phyloP scores from a whole-genome alignment of 805 yeast species.

The Candida xyloterini region DNA sequence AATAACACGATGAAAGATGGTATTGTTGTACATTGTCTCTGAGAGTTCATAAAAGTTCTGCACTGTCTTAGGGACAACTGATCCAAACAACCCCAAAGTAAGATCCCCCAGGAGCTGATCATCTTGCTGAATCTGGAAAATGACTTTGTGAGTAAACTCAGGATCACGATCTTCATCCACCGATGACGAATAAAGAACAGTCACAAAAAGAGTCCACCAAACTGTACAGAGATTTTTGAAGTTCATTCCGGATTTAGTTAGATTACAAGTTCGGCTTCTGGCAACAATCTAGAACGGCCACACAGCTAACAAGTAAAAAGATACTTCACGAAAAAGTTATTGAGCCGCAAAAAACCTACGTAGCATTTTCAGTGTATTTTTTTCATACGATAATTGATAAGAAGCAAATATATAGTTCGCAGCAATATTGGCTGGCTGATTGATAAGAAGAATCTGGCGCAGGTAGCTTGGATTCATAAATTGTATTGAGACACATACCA shows the following conservation, averaged over 20 bases:
- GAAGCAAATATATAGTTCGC: too few relatives aligned
- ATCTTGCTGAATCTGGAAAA: conserved; percentile 38
- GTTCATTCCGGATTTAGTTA: not conserved
- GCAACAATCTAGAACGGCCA: too few relatives aligned
- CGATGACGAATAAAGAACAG: not conserved
- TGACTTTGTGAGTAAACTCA: conserved; percentile 44
- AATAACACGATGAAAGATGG: conserved; percentile 72
- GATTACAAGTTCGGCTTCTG: too few relatives aligned
- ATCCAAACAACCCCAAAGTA: conserved; percentile 62
- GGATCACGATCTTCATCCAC: conserved; percentile 42
- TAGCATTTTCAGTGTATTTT: too few relatives aligned
- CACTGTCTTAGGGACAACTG: conserved; percentile 61
- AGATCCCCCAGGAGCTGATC: conserved; percentile 39
- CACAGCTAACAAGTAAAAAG: too few relatives aligned
- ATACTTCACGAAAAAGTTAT: too few relatives aligned
- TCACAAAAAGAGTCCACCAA: not conserved
- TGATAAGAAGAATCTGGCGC: too few relatives aligned
- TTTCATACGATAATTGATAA: too few relatives aligned
- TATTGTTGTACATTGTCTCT: conserved; percentile 46
- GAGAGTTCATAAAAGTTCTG: conserved; percentile 55
- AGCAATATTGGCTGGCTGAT: too few relatives aligned
- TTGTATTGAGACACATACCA: too few relatives aligned
- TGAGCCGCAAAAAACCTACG: too few relatives aligned
- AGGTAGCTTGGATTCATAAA: too few relatives aligned
- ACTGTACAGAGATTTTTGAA: not conserved